phyloP scores from a whole-genome alignment of 352 stramenopile genomes.

The Elongisporangium anandrum region DNA sequence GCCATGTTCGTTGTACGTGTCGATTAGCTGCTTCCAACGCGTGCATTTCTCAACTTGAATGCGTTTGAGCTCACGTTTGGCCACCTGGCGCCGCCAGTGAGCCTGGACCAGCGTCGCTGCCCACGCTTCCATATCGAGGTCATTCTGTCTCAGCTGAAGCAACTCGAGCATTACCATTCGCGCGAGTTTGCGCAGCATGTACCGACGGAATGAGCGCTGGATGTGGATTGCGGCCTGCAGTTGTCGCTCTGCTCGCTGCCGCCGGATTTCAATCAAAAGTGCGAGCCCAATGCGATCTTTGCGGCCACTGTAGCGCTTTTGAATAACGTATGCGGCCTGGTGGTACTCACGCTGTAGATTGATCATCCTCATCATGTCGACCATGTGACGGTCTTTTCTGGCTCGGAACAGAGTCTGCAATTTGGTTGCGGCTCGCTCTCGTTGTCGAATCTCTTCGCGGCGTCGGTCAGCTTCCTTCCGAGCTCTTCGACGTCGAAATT shows the following conservation, averaged over 20 bases:
- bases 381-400: constrained; percentile 31
- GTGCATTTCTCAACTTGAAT: constrained; percentile 38
- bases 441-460: constrained; percentile 18
- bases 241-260: constrained; percentile 20
- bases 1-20: constrained; percentile 73
- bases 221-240: constrained; percentile 31
- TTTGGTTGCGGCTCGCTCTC: constrained; percentile 44
- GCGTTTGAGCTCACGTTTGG: constrained; percentile 21
- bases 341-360: constrained; percentile 34
- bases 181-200: constrained; percentile 37
- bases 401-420: constrained; percentile 60
- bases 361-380: constrained; percentile 35
- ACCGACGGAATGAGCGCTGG: constrained; percentile 40
- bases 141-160: constrained; percentile 28
- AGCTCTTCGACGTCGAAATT: constrained; percentile 41
- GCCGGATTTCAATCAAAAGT: constrained; percentile 32
- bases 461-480: constrained; percentile 21
- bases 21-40: constrained; percentile 91
- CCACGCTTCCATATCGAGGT: constrained; percentile 63
- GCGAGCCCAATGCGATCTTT: constrained; percentile 37
- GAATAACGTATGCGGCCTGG: constrained; percentile 30
- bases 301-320: constrained; percentile 48
- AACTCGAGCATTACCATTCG: constrained; percentile 42
- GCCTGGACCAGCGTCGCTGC: constrained; percentile 65
- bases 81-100: constrained; percentile 50